Evolutionary conservation across 192 early-diverging fungal species (phyloP).

Genomic region (Coemansia sp.): DNA sequence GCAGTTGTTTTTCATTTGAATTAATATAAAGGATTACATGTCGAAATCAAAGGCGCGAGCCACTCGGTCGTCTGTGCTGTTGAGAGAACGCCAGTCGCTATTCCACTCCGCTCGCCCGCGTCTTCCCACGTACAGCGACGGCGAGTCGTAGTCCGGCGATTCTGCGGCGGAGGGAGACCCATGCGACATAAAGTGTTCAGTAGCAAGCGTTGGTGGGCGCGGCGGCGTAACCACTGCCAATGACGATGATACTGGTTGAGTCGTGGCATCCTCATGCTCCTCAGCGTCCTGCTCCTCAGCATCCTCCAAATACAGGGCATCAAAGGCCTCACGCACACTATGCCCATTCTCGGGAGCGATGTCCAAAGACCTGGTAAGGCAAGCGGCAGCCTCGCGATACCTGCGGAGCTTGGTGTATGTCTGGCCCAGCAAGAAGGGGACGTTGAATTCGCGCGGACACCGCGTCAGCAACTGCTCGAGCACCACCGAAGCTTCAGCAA

Average conservation of each 20-base stretch:
- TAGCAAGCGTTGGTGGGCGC: neutral
- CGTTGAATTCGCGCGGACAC: slow-evolving; percentile 55
- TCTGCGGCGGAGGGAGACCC: slow-evolving; percentile 14
- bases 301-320: slow-evolving; percentile 49
- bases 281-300: slow-evolving; percentile 7
- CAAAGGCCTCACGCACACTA: slow-evolving; percentile 55
- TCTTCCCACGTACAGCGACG: slow-evolving; percentile 35
- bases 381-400: slow-evolving; percentile 51
- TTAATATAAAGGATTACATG: slow-evolving; percentile 8
- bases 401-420: slow-evolving; percentile 46
- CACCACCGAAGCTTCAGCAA: slow-evolving; percentile 64
- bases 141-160: slow-evolving; percentile 51
- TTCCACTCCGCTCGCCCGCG: slow-evolving; percentile 34
- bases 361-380: slow-evolving; percentile 42
- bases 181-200: slow-evolving; percentile 13
- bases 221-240: neutral
- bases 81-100: slow-evolving; percentile 46
- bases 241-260: too few relatives aligned
- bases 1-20: neutral
- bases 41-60: slow-evolving; percentile 53
- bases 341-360: slow-evolving; percentile 50
- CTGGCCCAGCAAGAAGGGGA: slow-evolving; percentile 56
- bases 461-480: slow-evolving; percentile 62
- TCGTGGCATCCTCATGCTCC: neutral
- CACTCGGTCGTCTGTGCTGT: slow-evolving; percentile 48